Evolutionary conservation across 306 rosid genomes (phyloP).

Genomic region (Dryas alaskensis): DNA sequence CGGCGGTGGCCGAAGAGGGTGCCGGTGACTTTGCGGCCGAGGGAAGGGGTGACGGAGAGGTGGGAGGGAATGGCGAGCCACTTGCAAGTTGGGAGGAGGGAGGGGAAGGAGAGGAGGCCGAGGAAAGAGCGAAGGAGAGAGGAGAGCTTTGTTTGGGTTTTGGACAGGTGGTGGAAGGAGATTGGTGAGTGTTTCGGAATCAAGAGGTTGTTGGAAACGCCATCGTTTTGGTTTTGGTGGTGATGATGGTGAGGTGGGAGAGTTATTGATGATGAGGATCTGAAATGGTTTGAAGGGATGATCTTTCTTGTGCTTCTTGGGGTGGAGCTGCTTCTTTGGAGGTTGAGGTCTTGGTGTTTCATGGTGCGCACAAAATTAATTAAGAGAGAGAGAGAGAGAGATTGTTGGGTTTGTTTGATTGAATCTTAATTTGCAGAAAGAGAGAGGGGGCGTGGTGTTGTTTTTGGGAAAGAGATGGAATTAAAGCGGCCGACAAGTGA

Average conservation of each 20-base stretch:
- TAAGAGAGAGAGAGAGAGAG: no score
- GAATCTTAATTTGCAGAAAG: background rate
- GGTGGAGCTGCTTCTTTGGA: slow-evolving; percentile 46
- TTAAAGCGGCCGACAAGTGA: slow-evolving; percentile 66
- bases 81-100: slow-evolving; percentile 53
- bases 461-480: background rate
- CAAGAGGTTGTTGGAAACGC: slow-evolving; percentile 47
- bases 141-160: slow-evolving; percentile 39
- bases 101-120: slow-evolving; percentile 55
- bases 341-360: slow-evolving; percentile 47
- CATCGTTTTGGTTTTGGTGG: slow-evolving; percentile 23
- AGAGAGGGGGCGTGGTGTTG: slow-evolving; percentile 1
- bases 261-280: slow-evolving; percentile 16
- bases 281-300: slow-evolving; percentile 38
- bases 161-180: slow-evolving; percentile 12
- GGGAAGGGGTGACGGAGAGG: slow-evolving; percentile 50
- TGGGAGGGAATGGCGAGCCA: slow-evolving; percentile 64
- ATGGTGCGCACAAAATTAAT: slow-evolving; percentile 20
- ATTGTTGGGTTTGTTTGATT: background rate
- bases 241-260: background rate
- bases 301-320: slow-evolving; percentile 42
- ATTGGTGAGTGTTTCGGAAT: slow-evolving; percentile 32
- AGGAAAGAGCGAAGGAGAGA: slow-evolving; percentile 61
- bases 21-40: slow-evolving; percentile 72
- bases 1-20: slow-evolving; percentile 91